Conservation (phyloP, 495 filamentous ascomycete genomes). For the Talaromyces wortmannii region DNA sequence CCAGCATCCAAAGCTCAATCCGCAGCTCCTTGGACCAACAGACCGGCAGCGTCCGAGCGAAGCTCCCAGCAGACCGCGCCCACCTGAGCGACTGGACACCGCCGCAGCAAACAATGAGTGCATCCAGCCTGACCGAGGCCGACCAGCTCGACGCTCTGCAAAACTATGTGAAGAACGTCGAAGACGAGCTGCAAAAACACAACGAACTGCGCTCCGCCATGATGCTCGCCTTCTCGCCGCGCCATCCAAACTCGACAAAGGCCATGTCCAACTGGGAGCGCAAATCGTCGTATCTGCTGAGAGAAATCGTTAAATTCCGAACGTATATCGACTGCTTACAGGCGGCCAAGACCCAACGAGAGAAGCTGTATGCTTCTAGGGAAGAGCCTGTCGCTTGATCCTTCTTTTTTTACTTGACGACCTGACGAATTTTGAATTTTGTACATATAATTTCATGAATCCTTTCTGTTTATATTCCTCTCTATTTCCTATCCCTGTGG, state of each 20-base stretch:
- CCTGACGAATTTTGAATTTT: not conserved
- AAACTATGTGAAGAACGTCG: conserved; percentile 76
- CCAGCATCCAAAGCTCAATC: conserved; percentile 65
- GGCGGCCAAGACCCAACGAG: conserved; percentile 50
- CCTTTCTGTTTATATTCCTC: too few relatives aligned
- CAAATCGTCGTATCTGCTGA: conserved; percentile 82
- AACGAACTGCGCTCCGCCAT: conserved; percentile 81
- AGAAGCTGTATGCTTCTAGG: conserved; percentile 38
- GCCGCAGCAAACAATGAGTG: conserved; percentile 83
- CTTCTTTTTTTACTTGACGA: not conserved
- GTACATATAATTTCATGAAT: not conserved
- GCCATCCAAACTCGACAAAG: conserved; percentile 71
- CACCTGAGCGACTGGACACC: conserved; percentile 89
- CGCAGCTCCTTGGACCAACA: conserved; percentile 66
- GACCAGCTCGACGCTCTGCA: conserved; percentile 74
- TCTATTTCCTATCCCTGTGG: too few relatives aligned
- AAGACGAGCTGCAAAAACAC: conserved; percentile 78
- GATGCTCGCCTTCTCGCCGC: conserved; percentile 82
- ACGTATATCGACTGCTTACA: conserved; percentile 85
- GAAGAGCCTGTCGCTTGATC: conserved; percentile 6
- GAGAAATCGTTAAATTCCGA: conserved; percentile 94
- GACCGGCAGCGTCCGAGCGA: conserved; percentile 42
- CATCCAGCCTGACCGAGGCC: conserved; percentile 65
- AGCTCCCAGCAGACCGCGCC: conserved; percentile 79
- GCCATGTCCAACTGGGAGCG: conserved; percentile 96